A percentile compares a stretch with the other conserved stretches of the same genome.
Evolutionary conservation across 441 rosid genomes (phyloP).

Genomic region (Lepidium campestre): DNA sequence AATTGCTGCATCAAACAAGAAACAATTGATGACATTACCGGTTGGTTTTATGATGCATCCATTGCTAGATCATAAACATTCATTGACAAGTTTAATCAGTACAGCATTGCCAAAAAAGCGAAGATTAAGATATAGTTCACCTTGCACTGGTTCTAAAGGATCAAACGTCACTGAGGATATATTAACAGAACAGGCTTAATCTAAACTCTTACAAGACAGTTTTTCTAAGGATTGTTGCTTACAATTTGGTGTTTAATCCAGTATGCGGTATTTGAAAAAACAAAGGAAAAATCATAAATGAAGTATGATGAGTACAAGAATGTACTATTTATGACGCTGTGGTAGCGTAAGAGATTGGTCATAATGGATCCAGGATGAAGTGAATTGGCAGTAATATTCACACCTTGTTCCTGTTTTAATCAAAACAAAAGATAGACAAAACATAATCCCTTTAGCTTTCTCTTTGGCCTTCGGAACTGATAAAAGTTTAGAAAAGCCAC

Average conservation of each 20-base stretch:
- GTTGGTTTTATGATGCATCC: not conserved
- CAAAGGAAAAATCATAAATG: not conserved
- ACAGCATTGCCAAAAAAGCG: not conserved
- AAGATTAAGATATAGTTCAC: not conserved
- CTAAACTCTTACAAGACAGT: not conserved
- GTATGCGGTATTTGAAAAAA: not conserved
- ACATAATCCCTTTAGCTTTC: not conserved
- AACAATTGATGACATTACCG: not conserved
- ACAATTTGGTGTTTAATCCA: not conserved
- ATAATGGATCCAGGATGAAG: constrained; percentile 69
- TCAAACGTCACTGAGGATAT: not conserved
- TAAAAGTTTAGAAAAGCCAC: not conserved
- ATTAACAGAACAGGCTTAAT: not conserved
- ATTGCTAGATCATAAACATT: not conserved
- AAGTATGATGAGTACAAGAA: not conserved
- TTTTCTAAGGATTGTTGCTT: not conserved
- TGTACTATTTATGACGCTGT: constrained; percentile 41
- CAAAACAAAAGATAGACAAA: not conserved
- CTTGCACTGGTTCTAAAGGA: not conserved
- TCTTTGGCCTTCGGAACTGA: not conserved
- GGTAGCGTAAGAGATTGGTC: constrained; percentile 57
- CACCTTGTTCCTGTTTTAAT: constrained; percentile 47
- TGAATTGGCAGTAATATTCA: constrained; percentile 59
- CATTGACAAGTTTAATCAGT: not conserved
- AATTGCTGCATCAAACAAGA: constrained; percentile 32